Conservation (phyloP, 2,329 filamentous ascomycete species). For the Paecilomyces sp. region DNA sequence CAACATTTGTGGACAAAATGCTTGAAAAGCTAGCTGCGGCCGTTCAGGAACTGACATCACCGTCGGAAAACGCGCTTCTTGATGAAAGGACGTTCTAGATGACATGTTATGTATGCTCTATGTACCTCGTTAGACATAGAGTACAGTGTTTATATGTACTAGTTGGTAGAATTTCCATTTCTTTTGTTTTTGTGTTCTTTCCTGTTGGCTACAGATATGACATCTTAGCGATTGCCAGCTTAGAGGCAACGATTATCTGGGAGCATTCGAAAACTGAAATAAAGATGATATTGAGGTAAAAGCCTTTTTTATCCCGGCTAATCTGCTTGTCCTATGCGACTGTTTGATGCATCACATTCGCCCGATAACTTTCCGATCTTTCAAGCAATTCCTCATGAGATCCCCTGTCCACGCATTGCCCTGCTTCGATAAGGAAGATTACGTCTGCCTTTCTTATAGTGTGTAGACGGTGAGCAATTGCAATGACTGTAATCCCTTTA, state of each 20-base stretch:
- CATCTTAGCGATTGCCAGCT: too few relatives aligned
- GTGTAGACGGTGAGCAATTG: conserved; percentile 19
- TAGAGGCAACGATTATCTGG: too few relatives aligned
- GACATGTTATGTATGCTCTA: not conserved
- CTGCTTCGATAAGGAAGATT: conserved; percentile 70
- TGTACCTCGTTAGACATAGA: not conserved
- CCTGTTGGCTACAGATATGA: too few relatives aligned
- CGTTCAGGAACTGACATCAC: not conserved
- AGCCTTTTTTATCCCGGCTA: not conserved
- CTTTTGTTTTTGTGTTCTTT: too few relatives aligned
- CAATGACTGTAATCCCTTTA: conserved; percentile 16
- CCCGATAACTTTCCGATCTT: conserved; percentile 32
- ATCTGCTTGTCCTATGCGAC: conserved; percentile 15
- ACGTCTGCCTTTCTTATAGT: conserved; percentile 64
- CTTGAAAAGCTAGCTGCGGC: conserved; percentile 41
- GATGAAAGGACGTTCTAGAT: not conserved
- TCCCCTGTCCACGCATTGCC: conserved; percentile 56
- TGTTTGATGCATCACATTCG: conserved; percentile 32
- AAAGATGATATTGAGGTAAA: too few relatives aligned
- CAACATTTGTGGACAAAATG: conserved; percentile 43
- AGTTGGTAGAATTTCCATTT: too few relatives aligned
- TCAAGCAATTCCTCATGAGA: conserved; percentile 54
- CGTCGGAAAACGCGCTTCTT: not conserved
- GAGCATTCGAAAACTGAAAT: too few relatives aligned
- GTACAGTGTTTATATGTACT: too few relatives aligned